phyloP scores from a whole-genome alignment of 345 rosid genomes.

The Eucalyptus virginea region DNA sequence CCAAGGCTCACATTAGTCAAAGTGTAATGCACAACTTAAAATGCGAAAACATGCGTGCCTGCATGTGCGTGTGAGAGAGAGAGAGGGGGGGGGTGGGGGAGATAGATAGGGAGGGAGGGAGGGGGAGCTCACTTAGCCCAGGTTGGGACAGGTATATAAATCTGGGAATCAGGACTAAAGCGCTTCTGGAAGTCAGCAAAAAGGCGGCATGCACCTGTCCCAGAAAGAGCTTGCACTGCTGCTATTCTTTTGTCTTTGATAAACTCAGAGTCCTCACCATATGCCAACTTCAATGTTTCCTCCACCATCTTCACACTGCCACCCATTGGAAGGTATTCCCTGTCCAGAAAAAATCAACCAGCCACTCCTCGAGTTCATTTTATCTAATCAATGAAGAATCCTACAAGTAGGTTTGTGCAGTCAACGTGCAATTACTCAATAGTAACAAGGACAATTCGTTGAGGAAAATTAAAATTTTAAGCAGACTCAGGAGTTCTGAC shows the following conservation, averaged over 20 bases:
- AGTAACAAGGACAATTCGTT: not conserved
- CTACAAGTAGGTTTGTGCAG: not conserved
- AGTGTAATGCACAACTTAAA: not conserved
- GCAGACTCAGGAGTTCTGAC: not conserved
- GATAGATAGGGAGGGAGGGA: not conserved
- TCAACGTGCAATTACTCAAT: not conserved
- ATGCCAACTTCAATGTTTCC: slow-evolving; percentile 84
- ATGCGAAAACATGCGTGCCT: not conserved
- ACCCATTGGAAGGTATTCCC: slow-evolving; percentile 99
- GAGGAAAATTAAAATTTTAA: not conserved
- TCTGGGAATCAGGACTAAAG: slow-evolving; percentile 73
- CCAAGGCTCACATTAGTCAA: not conserved
- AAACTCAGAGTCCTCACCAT: slow-evolving; percentile 75
- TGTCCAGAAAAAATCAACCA: not conserved
- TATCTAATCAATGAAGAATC: not conserved
- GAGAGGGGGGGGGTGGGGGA: not conserved
- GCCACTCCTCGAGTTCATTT: not conserved
- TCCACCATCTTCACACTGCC: slow-evolving; percentile 89
- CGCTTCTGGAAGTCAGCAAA: slow-evolving; percentile 97
- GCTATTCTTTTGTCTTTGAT: slow-evolving; percentile 81
- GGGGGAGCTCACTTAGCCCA: slow-evolving; percentile 77
- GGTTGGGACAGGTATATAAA: slow-evolving; percentile 87
- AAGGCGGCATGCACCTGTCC: slow-evolving; percentile 95
- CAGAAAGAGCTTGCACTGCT: slow-evolving; percentile 85
- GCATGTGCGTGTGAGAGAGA: not conserved